phyloP scores from a whole-genome alignment of 495 filamentous ascomycete species.

The Talaromyces proteolyticus region DNA sequence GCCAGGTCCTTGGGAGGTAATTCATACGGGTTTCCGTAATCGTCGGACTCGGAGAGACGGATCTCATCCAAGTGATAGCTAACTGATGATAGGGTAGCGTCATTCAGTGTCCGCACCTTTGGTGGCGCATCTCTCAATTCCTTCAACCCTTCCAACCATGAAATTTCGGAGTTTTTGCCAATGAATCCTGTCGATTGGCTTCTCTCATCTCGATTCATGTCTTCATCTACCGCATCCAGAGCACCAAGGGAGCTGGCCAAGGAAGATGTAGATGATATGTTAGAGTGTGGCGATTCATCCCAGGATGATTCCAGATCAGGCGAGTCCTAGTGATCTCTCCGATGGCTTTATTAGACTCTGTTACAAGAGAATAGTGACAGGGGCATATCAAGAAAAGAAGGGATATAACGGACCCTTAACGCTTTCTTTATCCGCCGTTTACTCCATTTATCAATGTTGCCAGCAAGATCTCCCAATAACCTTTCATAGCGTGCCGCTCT shows the following conservation, averaged over 20 bases:
- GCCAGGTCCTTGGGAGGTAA: slow-evolving; percentile 45
- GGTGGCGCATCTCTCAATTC: background rate
- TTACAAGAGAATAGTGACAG: too few species aligned
- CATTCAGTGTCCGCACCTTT: background rate
- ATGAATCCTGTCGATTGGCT: background rate
- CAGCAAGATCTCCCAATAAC: too few species aligned
- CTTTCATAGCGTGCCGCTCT: too few species aligned
- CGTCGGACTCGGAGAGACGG: slow-evolving; percentile 30
- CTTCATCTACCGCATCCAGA: background rate
- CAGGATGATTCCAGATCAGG: too few species aligned
- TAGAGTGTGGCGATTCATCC: too few species aligned
- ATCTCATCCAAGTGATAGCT: slow-evolving; percentile 55
- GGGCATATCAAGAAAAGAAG: too few species aligned
- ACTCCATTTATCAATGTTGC: too few species aligned
- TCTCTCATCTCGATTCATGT: background rate
- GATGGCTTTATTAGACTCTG: too few species aligned
- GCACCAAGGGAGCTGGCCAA: background rate
- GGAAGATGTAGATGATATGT: too few species aligned
- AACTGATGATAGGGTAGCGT: background rate
- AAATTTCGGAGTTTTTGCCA: background rate
- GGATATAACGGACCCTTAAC: too few species aligned
- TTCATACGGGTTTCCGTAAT: slow-evolving; percentile 38
- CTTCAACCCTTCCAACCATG: background rate
- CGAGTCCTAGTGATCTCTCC: too few species aligned
- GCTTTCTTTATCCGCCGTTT: too few species aligned